phyloP scores from a whole-genome alignment of 306 rosid species.

The Cucurbita argyrosperma region DNA sequence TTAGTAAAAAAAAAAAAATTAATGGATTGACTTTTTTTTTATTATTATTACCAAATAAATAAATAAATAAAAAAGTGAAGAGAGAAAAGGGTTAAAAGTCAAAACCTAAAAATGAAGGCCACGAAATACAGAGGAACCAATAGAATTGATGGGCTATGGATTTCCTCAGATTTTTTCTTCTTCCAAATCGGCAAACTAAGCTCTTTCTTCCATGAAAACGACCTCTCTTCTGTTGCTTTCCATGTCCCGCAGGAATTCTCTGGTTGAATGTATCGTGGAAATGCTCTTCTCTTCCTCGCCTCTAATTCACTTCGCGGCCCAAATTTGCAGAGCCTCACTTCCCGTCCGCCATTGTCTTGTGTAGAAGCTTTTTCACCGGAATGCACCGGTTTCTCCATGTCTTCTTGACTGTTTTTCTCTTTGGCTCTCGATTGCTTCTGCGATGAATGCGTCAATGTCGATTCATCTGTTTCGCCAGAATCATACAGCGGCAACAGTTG shows the following conservation, averaged over 20 bases:
- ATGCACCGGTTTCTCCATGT: background rate
- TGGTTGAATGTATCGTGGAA: background rate
- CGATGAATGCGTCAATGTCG: background rate
- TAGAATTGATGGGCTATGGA: background rate
- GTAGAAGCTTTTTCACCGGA: background rate
- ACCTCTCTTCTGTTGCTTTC: background rate
- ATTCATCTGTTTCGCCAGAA: slow-evolving; percentile 1
- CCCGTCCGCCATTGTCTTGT: background rate
- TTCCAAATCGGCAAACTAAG: background rate
- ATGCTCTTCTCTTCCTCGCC: background rate
- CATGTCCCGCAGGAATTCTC: background rate
- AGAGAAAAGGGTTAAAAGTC: background rate
- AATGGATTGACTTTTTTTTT: too few species aligned
- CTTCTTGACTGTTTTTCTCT: background rate
- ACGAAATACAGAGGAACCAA: background rate
- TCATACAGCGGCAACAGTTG: background rate
- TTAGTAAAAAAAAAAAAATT: too few species aligned
- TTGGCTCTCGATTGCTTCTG: background rate
- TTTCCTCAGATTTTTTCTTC: background rate
- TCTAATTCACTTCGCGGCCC: background rate
- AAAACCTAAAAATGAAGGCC: background rate
- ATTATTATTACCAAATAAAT: too few species aligned
- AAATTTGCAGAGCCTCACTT: background rate
- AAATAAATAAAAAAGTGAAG: too few species aligned
- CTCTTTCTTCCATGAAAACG: background rate